Evolutionary conservation across 2,329 filamentous ascomycete genomes (phyloP), one percentile per base, ranked within the genome.

Genomic region (Fusarium scirpi): DNA sequence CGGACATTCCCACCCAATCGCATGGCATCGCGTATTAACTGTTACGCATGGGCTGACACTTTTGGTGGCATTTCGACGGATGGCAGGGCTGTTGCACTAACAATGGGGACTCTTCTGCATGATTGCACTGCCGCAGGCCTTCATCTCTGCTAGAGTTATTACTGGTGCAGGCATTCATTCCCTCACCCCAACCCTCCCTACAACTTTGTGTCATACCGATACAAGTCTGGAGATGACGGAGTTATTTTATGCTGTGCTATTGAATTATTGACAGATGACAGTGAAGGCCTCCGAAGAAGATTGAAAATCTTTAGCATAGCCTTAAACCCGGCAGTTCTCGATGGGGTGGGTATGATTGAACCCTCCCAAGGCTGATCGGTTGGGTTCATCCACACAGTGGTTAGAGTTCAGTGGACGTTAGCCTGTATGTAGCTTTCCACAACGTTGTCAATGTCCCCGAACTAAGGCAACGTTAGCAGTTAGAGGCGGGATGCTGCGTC

Each of bases 291-390:
- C 54, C 45, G 25, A 32, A 13, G 18, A 53, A 38, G 6, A 38
- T 38, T 38, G 34, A 38, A 38, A 38, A 27, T 40, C 13, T 32
- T 25, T 44, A 55, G 55, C 61, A 53, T 24, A 24, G 40, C 55
- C 55, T 41, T 40, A 29, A 45, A 40, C 34, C 62, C 58, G 67
- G 67, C 54, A 70, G 68, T 68, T 70, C 54, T 47, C 32, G 40
- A 44, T 58, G 60, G 32, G 53, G 34, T 69, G 45, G 24, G 24
- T 62, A n/a, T 52, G 65, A 65, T 69, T 38, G 34, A 38, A 45
- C 60, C 65, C 66, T 67, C 60, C 55, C 67, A 71, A 71, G 67
- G 67, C 63, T 70, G 67, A 71, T 61, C 45, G 41, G 47, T 61
- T 46, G 38, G 52, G 62, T 70, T 46, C 51, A 71, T 49, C 49